Evolutionary conservation across 1,139 yeast genomes (phyloP), one percentile per base, ranked within the genome.

Genomic region (Sugiyamaella neomexicana): DNA sequence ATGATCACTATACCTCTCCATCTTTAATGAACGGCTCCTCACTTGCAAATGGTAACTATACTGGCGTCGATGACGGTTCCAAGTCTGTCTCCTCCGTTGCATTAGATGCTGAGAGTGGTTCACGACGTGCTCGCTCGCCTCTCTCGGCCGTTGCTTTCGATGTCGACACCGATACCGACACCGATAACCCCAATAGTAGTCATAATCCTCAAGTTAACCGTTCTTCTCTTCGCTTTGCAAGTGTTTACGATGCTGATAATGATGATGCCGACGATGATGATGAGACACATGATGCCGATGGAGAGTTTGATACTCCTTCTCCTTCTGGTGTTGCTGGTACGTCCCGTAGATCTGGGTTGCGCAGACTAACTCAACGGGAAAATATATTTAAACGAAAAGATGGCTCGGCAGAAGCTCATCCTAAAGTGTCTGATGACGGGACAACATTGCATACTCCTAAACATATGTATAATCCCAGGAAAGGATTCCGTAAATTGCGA

Each of bases 401-500:
- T 20, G 25, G 27, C 12, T 34, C 31, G 20, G 27, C 34, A 23
- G n/a, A 23, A 25, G 10, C 34, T 40, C 9, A 25, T 40, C 2
- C 31, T 9, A n/a, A 23, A 25, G 13, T 13, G 4, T 5, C 20
- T 23, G 49, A 36, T 4, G 34, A 10, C 10, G 40, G 39, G 3
- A 15, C 16, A n/a, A 7, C 16, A n/a, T 4, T 1, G 15, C 17
- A 44, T 16, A 16, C 47, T 6, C 5, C 39, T 5, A 32, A 13
- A 17, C 46, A 8, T 5, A n/a, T 16, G 13, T 13, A 2, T 13
- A 29, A 31, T 7, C 52, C 53, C 10, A 53, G 58, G 2, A 49
- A 54, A 25, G 49, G 54, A 36, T 41, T 62, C 43, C 49, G 53
- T 32, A 62, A 61, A 47, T 42, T 53, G 17, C 47, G 65, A 29